Evolutionary conservation across 1,284 basidiomycete species (phyloP).

Genomic region (Bondarzewia mesenterica): DNA sequence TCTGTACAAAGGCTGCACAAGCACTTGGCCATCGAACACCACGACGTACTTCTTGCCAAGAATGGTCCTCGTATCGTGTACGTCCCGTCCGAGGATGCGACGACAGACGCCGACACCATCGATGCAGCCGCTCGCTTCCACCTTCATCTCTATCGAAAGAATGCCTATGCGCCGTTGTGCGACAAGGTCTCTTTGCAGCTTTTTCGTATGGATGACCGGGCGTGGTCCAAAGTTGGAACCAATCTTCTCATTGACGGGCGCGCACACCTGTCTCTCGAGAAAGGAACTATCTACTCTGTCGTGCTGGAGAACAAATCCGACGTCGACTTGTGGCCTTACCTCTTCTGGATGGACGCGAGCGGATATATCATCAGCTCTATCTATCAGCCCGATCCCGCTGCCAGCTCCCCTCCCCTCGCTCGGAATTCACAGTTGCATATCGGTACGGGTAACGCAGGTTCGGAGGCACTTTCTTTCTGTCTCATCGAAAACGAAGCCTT

Average conservation of each 20-base stretch:
- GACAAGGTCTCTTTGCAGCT: conserved; percentile 30
- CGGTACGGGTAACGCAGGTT: conserved; percentile 21
- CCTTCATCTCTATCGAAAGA: conserved; percentile 35
- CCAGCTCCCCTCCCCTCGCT: conserved; percentile 25
- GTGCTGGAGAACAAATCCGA: conserved; percentile 32
- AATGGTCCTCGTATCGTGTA: conserved; percentile 24
- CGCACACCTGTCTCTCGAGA: conserved; percentile 25
- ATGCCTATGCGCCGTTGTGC: conserved; percentile 28
- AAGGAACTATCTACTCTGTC: conserved; percentile 27
- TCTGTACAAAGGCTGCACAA: conserved; percentile 28
- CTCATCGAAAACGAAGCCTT: conserved; percentile 20
- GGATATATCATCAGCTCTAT: conserved; percentile 36
- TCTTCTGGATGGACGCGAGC: conserved; percentile 38
- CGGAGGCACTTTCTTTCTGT: conserved; percentile 26
- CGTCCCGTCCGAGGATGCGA: conserved; percentile 23
- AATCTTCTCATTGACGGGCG: conserved; percentile 31
- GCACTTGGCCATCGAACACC: conserved; percentile 30
- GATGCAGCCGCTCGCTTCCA: conserved; percentile 38
- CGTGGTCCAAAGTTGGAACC: conserved; percentile 23
- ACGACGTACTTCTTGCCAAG: conserved; percentile 25
- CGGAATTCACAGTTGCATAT: conserved; percentile 27
- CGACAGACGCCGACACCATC: conserved; percentile 25
- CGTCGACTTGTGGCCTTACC: conserved; percentile 36
- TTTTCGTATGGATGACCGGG: conserved; percentile 26
- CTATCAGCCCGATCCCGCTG: conserved; percentile 27